Evolutionary conservation across 352 stramenopile genomes (phyloP).

Genomic region (Globisporangium barbulae): DNA sequence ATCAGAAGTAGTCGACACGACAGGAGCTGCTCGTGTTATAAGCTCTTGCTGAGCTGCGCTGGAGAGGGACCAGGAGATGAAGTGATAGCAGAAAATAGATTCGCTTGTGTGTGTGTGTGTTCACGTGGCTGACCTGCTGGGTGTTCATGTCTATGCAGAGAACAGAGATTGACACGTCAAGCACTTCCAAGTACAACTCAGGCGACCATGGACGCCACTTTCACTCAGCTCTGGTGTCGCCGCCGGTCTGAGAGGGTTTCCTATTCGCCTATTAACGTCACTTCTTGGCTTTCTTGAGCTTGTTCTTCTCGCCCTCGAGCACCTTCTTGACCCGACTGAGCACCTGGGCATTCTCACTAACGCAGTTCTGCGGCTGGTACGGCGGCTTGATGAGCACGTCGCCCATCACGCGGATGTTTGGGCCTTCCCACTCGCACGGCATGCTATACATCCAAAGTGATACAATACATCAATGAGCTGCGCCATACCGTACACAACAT

Average conservation of each 20-base stretch:
- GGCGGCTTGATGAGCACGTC: conserved; percentile 84
- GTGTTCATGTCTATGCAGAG: background rate
- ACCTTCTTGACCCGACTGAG: conserved; percentile 85
- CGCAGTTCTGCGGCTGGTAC: conserved; percentile 78
- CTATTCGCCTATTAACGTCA: conserved; percentile 18
- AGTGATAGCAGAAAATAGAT: conserved; percentile 4
- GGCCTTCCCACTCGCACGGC: conserved; percentile 80
- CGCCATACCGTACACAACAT: too few relatives aligned
- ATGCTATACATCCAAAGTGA: conserved; percentile 35
- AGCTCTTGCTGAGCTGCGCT: background rate
- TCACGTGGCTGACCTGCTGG: background rate
- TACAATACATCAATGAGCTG: background rate
- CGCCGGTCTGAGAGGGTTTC: background rate
- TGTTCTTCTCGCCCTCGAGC: conserved; percentile 74
- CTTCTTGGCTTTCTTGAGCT: conserved; percentile 63
- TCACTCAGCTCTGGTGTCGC: conserved; percentile 2
- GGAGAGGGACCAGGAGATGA: background rate
- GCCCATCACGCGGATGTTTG: conserved; percentile 82
- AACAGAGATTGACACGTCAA: background rate
- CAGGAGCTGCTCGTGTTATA: background rate
- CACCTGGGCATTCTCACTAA: conserved; percentile 68
- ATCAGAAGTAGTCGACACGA: background rate
- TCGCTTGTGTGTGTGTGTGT: background rate
- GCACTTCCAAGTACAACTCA: background rate
- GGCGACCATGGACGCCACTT: background rate